Conservation (phyloP, 805 yeast genomes). For the Saccharomycopsis fermentans region DNA sequence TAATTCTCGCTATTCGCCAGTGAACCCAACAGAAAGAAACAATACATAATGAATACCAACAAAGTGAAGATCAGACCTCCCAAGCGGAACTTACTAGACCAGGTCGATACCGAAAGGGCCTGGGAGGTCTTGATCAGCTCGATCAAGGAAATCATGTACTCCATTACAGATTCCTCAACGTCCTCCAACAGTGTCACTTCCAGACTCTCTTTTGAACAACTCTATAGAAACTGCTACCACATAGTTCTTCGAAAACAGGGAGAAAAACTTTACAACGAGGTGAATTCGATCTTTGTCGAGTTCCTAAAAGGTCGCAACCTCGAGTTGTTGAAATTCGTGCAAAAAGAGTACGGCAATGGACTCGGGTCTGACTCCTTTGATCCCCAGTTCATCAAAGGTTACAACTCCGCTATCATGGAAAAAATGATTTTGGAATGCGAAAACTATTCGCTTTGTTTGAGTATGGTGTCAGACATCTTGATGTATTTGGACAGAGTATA, state of each 20-base stretch:
- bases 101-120: constrained; percentile 49
- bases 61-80: neutral
- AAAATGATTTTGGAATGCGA: constrained; percentile 42
- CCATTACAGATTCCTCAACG: neutral
- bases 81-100: constrained; percentile 25
- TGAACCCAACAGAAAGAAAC: neutral
- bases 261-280: constrained; percentile 51
- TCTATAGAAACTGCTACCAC: constrained; percentile 71
- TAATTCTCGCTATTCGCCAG: no score
- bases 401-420: neutral
- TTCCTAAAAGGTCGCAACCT: neutral
- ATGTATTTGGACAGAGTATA: constrained; percentile 84
- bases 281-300: constrained; percentile 23
- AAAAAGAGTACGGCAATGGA: neutral
- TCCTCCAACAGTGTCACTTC: constrained; percentile 49
- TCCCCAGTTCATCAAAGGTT: neutral
- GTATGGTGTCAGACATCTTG: constrained; percentile 72
- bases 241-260: constrained; percentile 66
- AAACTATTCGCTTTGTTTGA: constrained; percentile 61
- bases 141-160: constrained; percentile 50
- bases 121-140: constrained; percentile 64
- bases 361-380: neutral
- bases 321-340: neutral
- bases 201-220: constrained; percentile 67
- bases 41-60: neutral